phyloP scores from a whole-genome alignment of 2,329 filamentous ascomycete genomes.

The Aspergillus sp. region DNA sequence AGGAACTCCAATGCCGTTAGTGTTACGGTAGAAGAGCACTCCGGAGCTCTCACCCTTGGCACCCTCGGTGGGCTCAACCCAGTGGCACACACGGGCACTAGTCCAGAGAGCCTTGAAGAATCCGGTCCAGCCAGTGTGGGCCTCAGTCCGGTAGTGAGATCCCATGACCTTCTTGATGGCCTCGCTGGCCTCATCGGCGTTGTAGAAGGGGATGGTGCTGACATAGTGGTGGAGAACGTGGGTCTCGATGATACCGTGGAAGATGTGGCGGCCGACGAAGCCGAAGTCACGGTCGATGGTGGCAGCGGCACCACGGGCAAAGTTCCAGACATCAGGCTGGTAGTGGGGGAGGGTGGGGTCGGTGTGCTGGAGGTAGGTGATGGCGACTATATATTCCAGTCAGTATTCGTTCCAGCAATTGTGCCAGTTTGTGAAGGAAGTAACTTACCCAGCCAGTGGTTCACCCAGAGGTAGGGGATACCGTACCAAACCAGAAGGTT shows the following conservation, averaged over 20 bases:
- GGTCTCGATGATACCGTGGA: slow-evolving; percentile 97
- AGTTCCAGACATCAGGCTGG: slow-evolving; percentile 83
- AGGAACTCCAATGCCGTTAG: slow-evolving; percentile 75
- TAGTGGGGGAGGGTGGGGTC: slow-evolving; percentile 94
- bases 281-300: slow-evolving; percentile 98
- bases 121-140: slow-evolving; percentile 72
- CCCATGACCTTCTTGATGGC: slow-evolving; percentile 96
- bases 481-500: slow-evolving; percentile 96
- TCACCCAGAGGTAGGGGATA: slow-evolving; percentile 93
- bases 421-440: neutral
- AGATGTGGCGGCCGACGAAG: slow-evolving; percentile 84
- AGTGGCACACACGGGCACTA: slow-evolving; percentile 86
- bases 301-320: slow-evolving; percentile 86
- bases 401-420: slow-evolving; percentile 13
- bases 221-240: slow-evolving; percentile 98
- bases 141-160: slow-evolving; percentile 86
- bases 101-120: slow-evolving; percentile 84
- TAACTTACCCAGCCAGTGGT: slow-evolving; percentile 93
- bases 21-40: slow-evolving; percentile 93
- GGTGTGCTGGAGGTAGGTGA: slow-evolving; percentile 97
- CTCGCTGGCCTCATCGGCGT: slow-evolving; percentile 90
- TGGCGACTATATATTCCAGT: slow-evolving; percentile 68
- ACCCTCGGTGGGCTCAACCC: slow-evolving; percentile 88
- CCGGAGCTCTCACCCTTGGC: slow-evolving; percentile 78
- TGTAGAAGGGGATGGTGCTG: slow-evolving; percentile 93